Conservation (phyloP, 2,329 filamentous ascomycete genomes). For the Orbilia javanica region DNA sequence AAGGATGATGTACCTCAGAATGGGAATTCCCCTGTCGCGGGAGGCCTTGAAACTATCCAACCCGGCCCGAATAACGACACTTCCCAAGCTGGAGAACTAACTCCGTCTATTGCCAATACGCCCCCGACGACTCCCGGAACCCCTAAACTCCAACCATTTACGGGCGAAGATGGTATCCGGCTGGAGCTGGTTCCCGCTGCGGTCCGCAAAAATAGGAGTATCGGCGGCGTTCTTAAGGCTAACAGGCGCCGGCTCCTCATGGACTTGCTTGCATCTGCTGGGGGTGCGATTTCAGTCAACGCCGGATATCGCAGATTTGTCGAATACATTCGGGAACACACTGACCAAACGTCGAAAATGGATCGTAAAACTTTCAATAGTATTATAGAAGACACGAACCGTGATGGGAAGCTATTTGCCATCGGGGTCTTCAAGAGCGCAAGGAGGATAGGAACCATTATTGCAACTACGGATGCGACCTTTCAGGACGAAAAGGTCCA, state of each 20-base stretch:
- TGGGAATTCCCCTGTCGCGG: neutral
- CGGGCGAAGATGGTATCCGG: conserved; percentile 31
- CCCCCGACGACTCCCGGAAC: neutral
- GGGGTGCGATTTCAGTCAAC: conserved; percentile 47
- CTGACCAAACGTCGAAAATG: conserved; percentile 49
- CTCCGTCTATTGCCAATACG: neutral
- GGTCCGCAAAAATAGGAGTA: conserved; percentile 48
- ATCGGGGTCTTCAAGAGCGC: conserved; percentile 46
- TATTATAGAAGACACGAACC: conserved; percentile 52
- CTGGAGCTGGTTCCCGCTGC: conserved; percentile 41
- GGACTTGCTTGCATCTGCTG: conserved; percentile 28
- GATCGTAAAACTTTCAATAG: conserved; percentile 54
- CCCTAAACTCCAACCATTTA: conserved; percentile 43
- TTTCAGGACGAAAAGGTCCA: conserved; percentile 38
- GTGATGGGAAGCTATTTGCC: conserved; percentile 42
- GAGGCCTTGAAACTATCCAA: conserved; percentile 15
- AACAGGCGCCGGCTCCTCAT: conserved; percentile 37
- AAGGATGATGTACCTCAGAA: neutral
- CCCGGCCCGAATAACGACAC: neutral
- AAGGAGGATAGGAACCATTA: conserved; percentile 41
- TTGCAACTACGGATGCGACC: conserved; percentile 18
- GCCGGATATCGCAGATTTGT: conserved; percentile 47
- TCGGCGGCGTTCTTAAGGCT: conserved; percentile 55
- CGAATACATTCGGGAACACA: conserved; percentile 50
- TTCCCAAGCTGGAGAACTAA: neutral